These are phyloP conservation scores for Beauveria scarabaeidicola DNA, from an alignment of 2,329 filamentous ascomycete species.

Conservation along the genomic window DNA sequence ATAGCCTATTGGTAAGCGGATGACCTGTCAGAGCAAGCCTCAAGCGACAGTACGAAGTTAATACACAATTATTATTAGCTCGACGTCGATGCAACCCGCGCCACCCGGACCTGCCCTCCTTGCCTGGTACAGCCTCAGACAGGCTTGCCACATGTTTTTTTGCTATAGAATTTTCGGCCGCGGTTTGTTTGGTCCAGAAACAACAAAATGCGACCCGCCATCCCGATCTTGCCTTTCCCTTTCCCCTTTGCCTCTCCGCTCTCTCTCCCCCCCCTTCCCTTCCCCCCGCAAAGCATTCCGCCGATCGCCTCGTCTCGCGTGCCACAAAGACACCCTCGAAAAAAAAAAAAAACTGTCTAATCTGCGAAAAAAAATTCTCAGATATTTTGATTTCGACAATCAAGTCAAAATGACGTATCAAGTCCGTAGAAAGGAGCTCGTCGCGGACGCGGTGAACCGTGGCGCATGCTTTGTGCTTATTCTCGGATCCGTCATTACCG, in stretches of 20 bases:
- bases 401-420: neutral
- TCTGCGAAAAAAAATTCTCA: neutral
- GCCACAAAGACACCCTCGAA: neutral
- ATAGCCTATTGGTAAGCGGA: conserved; percentile 1
- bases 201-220: neutral
- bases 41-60: neutral
- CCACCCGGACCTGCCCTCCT: neutral
- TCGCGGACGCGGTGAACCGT: conserved; percentile 5
- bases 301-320: neutral
- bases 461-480: neutral
- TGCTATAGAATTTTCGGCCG: neutral
- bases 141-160: conserved; percentile 1
- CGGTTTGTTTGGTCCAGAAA: neutral
- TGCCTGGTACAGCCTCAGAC: neutral
- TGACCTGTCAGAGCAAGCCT: neutral
- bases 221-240: neutral
- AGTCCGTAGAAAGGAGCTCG: neutral
- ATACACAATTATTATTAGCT: neutral
- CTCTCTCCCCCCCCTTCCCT: too few species aligned
- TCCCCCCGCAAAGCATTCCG: neutral
- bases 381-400: neutral
- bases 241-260: neutral
- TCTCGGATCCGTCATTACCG: neutral
- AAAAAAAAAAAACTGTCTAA: neutral
- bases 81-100: neutral